Base-by-base conservation (phyloP, 208 protist genomes). In the Crithidia bombi region DNA sequence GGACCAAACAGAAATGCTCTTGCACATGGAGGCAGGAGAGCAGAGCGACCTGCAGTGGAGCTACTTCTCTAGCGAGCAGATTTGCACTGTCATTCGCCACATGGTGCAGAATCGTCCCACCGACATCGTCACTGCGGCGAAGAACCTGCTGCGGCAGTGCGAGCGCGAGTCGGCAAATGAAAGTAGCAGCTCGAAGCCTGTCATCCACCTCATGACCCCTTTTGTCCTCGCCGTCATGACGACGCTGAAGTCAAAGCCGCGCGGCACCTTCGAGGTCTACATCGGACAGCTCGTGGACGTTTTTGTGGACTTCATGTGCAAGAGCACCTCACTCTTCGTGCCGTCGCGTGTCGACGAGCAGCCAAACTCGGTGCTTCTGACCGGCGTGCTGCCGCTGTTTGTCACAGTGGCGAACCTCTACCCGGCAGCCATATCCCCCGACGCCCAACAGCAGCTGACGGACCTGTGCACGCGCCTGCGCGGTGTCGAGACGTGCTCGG, bases 351-450 rank as follows among this genome's bases (percentile, higher is more conserved):
- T 67, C 55, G 54, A 73, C 41, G 64, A 62, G 51, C 71, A 73
- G 46, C 47, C 81, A n/a, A 76, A 85, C 58, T 83, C 82, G 0
- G 84, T 83, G 19, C 56, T 93, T 36, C 81, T 91, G 64, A 90
- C 82, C 0, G 92, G 86, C n/a, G 58, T 92, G 65, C 52, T 95
- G 25, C 85, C 89, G 32, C 57, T 95, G 25, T 75, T 96, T 14
- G 81, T 92, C 12, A 52, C 65, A 38, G 82, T 93, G n/a, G 75
- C 87, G 9, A 70, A 79, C n/a, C 21, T 81, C 7, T 93, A 81
- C 59, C 89, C 92, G 2, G 64, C 43, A 26, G 73, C 78, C 14
- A 68, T 95, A 10, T 85, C 79, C 4, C 33, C 9, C 0, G 61
- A 64, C 6, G 73, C 77, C 12, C 68, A 85, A 69, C 58, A 85